Conservation (phyloP, 1,284 basidiomycete species). For the Chalciporus sp. region DNA sequence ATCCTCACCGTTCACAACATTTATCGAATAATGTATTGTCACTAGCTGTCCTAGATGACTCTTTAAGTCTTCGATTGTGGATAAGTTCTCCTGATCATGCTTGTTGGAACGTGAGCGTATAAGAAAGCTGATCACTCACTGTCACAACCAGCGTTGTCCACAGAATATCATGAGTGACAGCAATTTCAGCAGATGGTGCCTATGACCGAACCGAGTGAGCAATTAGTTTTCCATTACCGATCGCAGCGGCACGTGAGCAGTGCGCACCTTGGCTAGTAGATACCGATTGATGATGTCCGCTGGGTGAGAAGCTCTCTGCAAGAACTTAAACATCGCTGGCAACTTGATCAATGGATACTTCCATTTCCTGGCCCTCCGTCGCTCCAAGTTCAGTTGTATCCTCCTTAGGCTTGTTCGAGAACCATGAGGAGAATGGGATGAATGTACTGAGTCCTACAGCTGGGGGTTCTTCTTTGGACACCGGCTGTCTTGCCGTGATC, state of each 20-base stretch:
- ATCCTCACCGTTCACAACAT: not conserved
- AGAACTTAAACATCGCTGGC: not conserved
- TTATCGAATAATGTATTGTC: not conserved
- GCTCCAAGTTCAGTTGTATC: not conserved
- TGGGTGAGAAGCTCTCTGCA: not conserved
- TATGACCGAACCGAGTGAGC: not conserved
- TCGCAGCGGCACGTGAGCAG: not conserved
- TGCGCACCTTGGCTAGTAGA: not conserved
- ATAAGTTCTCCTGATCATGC: not conserved
- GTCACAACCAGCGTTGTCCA: not conserved
- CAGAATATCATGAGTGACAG: conserved; percentile 2
- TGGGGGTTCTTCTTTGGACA: not conserved
- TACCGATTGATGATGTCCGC: conserved; percentile 7
- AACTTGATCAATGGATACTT: no score
- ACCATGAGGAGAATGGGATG: not conserved
- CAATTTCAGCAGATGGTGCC: not conserved
- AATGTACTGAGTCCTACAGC: not conserved
- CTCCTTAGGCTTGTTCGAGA: not conserved
- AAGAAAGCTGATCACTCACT: not conserved
- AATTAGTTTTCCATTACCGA: no score
- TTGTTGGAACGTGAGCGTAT: not conserved
- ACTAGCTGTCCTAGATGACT: not conserved
- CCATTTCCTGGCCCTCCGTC: not conserved
- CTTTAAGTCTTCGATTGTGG: not conserved
- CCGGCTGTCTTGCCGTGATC: not conserved